Base-by-base conservation (phyloP, 768 basidiomycete genomes). In the Tubosaeta brunneosetosa region DNA sequence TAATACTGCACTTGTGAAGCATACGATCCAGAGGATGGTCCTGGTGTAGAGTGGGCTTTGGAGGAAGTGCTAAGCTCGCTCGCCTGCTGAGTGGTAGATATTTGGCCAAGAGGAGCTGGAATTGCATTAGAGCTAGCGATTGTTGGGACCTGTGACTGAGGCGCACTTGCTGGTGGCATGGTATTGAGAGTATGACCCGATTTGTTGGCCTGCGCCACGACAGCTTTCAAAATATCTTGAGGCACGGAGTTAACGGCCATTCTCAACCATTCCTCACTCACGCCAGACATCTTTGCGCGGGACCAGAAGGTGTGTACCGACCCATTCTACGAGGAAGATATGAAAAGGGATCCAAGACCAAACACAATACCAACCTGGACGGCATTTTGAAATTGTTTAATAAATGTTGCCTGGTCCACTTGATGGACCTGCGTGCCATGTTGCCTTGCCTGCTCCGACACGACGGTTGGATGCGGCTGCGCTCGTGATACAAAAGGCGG, bases 1-100 rank as follows among this genome's bases (percentile, higher is more conserved):
- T 66, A 65, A 43, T 56, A 65, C 46, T 56, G 63, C 22, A 58
- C 11, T 26, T 65, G 56, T 44, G 47, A 45, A 45, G 50, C 19
- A 17, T 67, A 60, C 7, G 27, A 13, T 22, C 17, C 40, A 19
- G 42, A 38, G 14, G 9, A 17, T 40, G 47, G 56, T 42, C 9
- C 40, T 33, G 53, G 31, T 14, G 48, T 31, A 22, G 44, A 29
- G 11, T 10, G 47, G 25, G 17, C 47, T 22, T 57, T 42, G 9
- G 34, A 16, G 22, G 31, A n/a, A 41, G 22, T 4, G 41, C 44
- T 25, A 19, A 50, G 27, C 38, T 40, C 44, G 12, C 19, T 46
- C 9, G 19, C 36, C 14, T 33, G 51, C 8, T 55, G 55, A 22
- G 16, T 2, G 16, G 27, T 16, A 31, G 50, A 31, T 14, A 41